phyloP scores from a whole-genome alignment of 768 basidiomycete genomes.

The Auricularia auricula-judae region DNA sequence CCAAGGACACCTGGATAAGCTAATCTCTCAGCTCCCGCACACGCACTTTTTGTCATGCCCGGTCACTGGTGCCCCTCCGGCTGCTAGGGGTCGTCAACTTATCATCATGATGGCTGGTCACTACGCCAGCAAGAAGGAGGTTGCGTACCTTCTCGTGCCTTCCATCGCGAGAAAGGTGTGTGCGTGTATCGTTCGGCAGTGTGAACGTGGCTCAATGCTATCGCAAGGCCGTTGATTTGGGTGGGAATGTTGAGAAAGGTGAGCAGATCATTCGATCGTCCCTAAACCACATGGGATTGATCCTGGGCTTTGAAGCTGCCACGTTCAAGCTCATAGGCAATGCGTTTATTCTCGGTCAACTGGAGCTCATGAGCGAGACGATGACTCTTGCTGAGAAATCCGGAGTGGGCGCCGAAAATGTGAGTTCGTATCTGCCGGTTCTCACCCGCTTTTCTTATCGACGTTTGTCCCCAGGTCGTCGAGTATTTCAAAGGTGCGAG shows the following conservation, averaged over 20 bases:
- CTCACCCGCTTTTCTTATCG: not conserved
- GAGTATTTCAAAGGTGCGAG: slow-evolving; percentile 45
- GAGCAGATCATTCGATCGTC: not conserved
- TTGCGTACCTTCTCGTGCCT: slow-evolving; percentile 68
- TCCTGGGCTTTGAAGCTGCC: slow-evolving; percentile 30
- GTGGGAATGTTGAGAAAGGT: slow-evolving; percentile 80
- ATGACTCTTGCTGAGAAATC: slow-evolving; percentile 78
- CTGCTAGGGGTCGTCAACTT: slow-evolving; percentile 54
- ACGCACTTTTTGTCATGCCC: slow-evolving; percentile 63
- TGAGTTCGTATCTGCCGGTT: slow-evolving; percentile 14
- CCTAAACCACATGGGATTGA: not conserved
- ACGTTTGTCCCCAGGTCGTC: slow-evolving; percentile 13
- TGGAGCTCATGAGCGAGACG: slow-evolving; percentile 75
- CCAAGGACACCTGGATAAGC: slow-evolving; percentile 55
- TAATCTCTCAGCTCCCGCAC: slow-evolving; percentile 47
- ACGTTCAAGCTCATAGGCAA: slow-evolving; percentile 75
- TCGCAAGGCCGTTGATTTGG: slow-evolving; percentile 40
- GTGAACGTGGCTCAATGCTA: not conserved
- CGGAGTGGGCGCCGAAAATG: slow-evolving; percentile 57
- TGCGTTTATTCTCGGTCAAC: slow-evolving; percentile 59
- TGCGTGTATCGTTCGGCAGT: not conserved
- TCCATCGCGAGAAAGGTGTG: slow-evolving; percentile 54
- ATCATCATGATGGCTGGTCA: slow-evolving; percentile 74
- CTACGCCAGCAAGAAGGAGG: slow-evolving; percentile 69
- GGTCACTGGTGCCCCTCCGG: slow-evolving; percentile 47